Percentiles rank a stretch among this genome's conserved stretches.
phyloP scores from a whole-genome alignment of 2,329 filamentous ascomycete genomes.

The Monosporascus sp. region DNA sequence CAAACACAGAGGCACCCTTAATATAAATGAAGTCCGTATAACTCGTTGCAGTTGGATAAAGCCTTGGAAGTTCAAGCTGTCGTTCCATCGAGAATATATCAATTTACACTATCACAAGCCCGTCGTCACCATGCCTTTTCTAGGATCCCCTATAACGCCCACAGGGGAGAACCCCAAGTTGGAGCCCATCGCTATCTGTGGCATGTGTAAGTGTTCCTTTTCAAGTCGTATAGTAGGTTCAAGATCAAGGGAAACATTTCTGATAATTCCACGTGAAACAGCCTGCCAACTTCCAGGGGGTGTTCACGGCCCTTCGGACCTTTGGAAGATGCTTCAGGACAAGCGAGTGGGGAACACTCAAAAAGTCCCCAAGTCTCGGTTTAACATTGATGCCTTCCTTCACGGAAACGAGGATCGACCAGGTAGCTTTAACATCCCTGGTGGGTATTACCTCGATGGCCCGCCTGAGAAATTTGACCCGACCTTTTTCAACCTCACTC shows the following conservation, averaged over 20 bases:
- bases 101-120: too few relatives aligned
- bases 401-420: conserved; percentile 17
- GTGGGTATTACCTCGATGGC: conserved; percentile 22
- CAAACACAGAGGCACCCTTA: too few relatives aligned
- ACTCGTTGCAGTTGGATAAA: too few relatives aligned
- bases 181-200: conserved; percentile 20
- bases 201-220: conserved; percentile 24
- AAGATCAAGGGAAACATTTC: too few relatives aligned
- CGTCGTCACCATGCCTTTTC: too few relatives aligned
- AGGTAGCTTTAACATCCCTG: conserved; percentile 15
- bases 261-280: too few relatives aligned
- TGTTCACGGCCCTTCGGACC: conserved; percentile 12
- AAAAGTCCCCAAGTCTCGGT: conserved; percentile 15
- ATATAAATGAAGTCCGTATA: too few relatives aligned
- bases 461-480: conserved; percentile 17
- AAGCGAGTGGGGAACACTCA: conserved; percentile 15
- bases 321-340: conserved; percentile 17
- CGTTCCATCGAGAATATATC: too few relatives aligned
- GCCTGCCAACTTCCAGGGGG: conserved; percentile 15
- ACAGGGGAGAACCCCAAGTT: conserved; percentile 3
- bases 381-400: conserved; percentile 20
- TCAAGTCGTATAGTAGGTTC: too few relatives aligned
- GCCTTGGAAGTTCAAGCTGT: too few relatives aligned
- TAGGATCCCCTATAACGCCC: conserved; percentile 4
- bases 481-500: conserved; percentile 36